A percentile compares a stretch with the other conserved stretches of the same genome.
Conservation (phyloP, 495 filamentous ascomycete genomes). For the Aspergillus avenaceus region DNA sequence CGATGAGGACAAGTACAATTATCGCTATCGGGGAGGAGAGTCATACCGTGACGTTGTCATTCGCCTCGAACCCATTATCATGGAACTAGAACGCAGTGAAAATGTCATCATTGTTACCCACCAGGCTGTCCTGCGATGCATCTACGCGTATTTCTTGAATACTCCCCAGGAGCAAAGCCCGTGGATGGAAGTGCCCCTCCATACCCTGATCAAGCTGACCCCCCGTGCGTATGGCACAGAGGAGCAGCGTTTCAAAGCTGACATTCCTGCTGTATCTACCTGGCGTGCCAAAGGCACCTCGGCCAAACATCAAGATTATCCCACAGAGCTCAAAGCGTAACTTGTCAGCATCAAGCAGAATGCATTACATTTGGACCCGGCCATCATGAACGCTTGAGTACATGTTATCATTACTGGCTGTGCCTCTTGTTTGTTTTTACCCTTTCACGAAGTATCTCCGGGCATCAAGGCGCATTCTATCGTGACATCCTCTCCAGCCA, state of each 20-base stretch:
- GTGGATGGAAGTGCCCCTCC: slow-evolving; percentile 96
- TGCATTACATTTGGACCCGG: too few species aligned
- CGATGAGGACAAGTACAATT: slow-evolving; percentile 98
- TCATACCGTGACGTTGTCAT: slow-evolving; percentile 98
- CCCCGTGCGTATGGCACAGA: slow-evolving; percentile 91
- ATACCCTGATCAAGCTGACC: slow-evolving; percentile 93
- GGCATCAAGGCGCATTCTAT: background rate
- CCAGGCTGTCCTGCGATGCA: slow-evolving; percentile 93
- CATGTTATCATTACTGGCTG: slow-evolving; percentile 2
- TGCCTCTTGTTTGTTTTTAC: slow-evolving; percentile 3
- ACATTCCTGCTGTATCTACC: slow-evolving; percentile 91
- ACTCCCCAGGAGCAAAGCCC: slow-evolving; percentile 85
- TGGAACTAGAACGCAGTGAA: slow-evolving; percentile 93
- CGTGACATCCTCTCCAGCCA: background rate
- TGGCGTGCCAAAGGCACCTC: slow-evolving; percentile 89
- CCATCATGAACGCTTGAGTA: too few species aligned
- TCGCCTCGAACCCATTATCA: slow-evolving; percentile 96
- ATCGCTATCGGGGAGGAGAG: slow-evolving; percentile 95
- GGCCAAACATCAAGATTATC: slow-evolving; percentile 63
- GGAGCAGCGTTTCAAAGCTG: slow-evolving; percentile 78
- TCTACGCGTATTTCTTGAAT: slow-evolving; percentile 98
- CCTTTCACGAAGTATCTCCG: background rate
- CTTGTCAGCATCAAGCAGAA: background rate
- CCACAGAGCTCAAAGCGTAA: slow-evolving; percentile 19
- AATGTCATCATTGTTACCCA: slow-evolving; percentile 98